Evolutionary conservation across 2,329 filamentous ascomycete species (phyloP), one percentile per base, ranked within the genome.

Genomic region (Beauveria sp.): DNA sequence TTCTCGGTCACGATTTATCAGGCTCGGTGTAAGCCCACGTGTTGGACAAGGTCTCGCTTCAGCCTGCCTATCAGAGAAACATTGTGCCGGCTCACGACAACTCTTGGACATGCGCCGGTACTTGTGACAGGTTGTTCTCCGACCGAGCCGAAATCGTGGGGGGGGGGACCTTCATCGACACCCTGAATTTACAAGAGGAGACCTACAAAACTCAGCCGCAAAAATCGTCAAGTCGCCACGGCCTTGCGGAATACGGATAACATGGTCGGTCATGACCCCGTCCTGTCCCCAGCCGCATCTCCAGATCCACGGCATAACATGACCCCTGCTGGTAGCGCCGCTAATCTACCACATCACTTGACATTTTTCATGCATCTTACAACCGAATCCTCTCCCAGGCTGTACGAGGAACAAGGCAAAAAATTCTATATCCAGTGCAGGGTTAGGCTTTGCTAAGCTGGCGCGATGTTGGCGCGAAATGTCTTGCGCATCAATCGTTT

Each of bases 1-100:
- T 47, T 43, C 22, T 57, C 43, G 7, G 54, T 57, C 54, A 24
- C 24, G 42, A 22, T 34, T 57, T 47, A 24, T 57, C 47, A 12
- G 42, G 54, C 28, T 57, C 18, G 2, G 42, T 49, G 28, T 57
- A 57, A 57, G 54, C 54, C 54, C 54, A 58, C 55, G 55, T 58
- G 55, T 50, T 26, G 54, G 45, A 28, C 54, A 18, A 18, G 7
- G 28, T 40, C 55, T 50, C 55, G 55, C 55, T 42, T 58, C 3
- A 34, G 9, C 45, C 34, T 58, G 45, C 55, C 55, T 58, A 58
- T 50, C 45, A 40, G 14, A 45, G 54, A 22, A 24, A 38, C 28
- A 46, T 18, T 6, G 5, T 18, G 14, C 20, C 40, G 38, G 52
- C 38, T 20, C 24, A 20, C 40, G 18, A 22, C 16, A 8, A 10